Base-by-base conservation (phyloP, 1,139 yeast species). In the Lodderomyces orthopsilosis region DNA sequence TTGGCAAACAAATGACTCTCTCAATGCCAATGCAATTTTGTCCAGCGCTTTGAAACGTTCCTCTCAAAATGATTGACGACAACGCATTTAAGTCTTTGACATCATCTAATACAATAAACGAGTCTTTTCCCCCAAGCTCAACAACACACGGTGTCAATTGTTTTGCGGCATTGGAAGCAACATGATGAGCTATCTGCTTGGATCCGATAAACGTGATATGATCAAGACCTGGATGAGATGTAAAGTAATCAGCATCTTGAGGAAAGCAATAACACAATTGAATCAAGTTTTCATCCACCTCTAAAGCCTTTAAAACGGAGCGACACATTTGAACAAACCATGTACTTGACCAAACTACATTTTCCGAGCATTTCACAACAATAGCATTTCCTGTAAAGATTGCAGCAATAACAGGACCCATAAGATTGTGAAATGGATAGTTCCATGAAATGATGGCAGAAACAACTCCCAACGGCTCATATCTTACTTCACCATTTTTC, bases 1-100 rank as follows among this genome's bases (percentile, higher is more conserved):
- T 68, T 2, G 83, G 85, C 43, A 83, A 70, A 38, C 90, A 89
- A 49, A 93, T 84, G 3, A 93, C 95, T 50, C 98, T 75, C 65
- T 93, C 98, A 45, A 93, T 86, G 37, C 98, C 98, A 59, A 93
- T 93, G 67, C 98, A 93, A 61, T 93, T 93, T 62, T 93, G 98
- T 8, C 98, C 98, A 0, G 96, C 88, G 46, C 96, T 86, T 65
- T 93, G 98, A 69, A 90, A 93, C 0, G 96, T 85, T 22, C 98
- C 98, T 59, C 98, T 76, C 83, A 93, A 77, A 34, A 93, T 75
- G 24, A 89, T 83, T 6, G 96, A 87, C 0, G 96, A 81, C 35
- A 93, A 71, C 0, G 81, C 77, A 38, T 69, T 61, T 40, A 75
- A 68, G 49, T 80, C 75, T 51, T 75, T 66, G 33, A 76, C 81